Evolutionary conservation across 2,329 filamentous ascomycete species (phyloP).

Genomic region (Boeremia lycopersici): DNA sequence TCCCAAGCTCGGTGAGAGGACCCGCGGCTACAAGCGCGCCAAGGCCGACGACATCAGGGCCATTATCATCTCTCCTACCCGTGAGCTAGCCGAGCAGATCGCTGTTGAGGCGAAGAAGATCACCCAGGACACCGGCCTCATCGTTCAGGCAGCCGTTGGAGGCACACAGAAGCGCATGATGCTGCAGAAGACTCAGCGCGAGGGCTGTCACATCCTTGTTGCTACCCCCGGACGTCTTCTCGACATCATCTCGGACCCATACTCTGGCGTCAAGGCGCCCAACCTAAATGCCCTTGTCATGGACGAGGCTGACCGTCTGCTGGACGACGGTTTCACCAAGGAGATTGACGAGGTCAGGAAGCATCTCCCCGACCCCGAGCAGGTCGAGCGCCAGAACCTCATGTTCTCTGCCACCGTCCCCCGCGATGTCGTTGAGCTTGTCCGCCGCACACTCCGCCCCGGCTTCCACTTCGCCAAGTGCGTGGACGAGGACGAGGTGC

Average conservation of each 20-base stretch:
- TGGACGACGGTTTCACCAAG: conserved; percentile 62
- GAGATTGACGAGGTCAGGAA: conserved; percentile 56
- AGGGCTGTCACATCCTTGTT: conserved; percentile 88
- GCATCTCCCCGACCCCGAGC: conserved; percentile 64
- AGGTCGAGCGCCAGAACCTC: conserved; percentile 82
- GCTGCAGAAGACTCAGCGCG: conserved; percentile 68
- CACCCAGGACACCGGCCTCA: conserved; percentile 67
- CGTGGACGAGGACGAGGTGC: conserved; percentile 78
- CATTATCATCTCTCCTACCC: conserved; percentile 66
- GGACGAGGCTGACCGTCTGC: conserved; percentile 71
- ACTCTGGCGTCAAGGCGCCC: conserved; percentile 67
- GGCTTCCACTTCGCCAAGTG: conserved; percentile 90
- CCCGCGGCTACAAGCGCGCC: conserved; percentile 49
- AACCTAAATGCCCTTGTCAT: conserved; percentile 65
- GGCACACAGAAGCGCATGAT: conserved; percentile 78
- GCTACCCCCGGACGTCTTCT: conserved; percentile 87
- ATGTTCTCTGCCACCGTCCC: conserved; percentile 96
- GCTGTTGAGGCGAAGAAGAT: conserved; percentile 75
- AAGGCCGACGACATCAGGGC: conserved; percentile 61
- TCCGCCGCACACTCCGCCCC: conserved; percentile 76
- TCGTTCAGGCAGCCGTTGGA: conserved; percentile 82
- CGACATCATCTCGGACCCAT: conserved; percentile 75
- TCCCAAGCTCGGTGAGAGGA: conserved; percentile 62
- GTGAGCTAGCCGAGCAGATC: conserved; percentile 69
- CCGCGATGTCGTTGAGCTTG: conserved; percentile 78